Percentiles rank a stretch among this genome's conserved stretches.
Evolutionary conservation across 352 stramenopile species (phyloP).

Genomic region (Phytophthora constricta): DNA sequence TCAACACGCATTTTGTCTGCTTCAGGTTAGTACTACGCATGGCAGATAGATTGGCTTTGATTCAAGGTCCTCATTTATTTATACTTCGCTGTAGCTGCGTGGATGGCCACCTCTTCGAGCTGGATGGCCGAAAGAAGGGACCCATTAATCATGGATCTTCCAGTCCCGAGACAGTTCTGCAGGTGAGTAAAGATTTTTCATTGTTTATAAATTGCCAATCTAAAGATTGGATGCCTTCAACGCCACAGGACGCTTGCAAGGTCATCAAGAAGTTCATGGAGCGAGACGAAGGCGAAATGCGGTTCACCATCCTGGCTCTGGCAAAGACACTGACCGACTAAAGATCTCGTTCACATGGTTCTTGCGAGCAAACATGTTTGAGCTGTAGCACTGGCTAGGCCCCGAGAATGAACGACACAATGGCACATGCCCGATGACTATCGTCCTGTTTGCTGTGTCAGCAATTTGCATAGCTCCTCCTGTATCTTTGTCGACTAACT

Average conservation of each 20-base stretch:
- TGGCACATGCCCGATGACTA: neutral
- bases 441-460: neutral
- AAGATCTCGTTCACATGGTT: too few species aligned
- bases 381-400: slow-evolving; percentile 14
- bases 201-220: too few species aligned
- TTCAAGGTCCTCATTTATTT: slow-evolving; percentile 1
- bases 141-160: slow-evolving; percentile 94
- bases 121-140: slow-evolving; percentile 95
- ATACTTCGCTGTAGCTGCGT: slow-evolving; percentile 63
- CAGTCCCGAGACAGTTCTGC: slow-evolving; percentile 85
- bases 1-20: slow-evolving; percentile 97
- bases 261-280: slow-evolving; percentile 96
- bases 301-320: slow-evolving; percentile 95
- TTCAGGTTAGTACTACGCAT: slow-evolving; percentile 69
- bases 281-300: slow-evolving; percentile 93
- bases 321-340: slow-evolving; percentile 66
- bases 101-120: slow-evolving; percentile 94
- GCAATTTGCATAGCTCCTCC: neutral
- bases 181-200: too few species aligned
- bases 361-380: slow-evolving; percentile 13
- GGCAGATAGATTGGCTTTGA: neutral
- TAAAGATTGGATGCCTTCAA: too few species aligned
- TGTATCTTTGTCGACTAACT: slow-evolving; percentile 22
- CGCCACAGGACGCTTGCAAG: slow-evolving; percentile 84
- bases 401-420: slow-evolving; percentile 13